A percentile compares a stretch with the other conserved stretches of the same genome.
phyloP scores from a whole-genome alignment of 257 asterid genomes.

The Nicotiana attenuata region DNA sequence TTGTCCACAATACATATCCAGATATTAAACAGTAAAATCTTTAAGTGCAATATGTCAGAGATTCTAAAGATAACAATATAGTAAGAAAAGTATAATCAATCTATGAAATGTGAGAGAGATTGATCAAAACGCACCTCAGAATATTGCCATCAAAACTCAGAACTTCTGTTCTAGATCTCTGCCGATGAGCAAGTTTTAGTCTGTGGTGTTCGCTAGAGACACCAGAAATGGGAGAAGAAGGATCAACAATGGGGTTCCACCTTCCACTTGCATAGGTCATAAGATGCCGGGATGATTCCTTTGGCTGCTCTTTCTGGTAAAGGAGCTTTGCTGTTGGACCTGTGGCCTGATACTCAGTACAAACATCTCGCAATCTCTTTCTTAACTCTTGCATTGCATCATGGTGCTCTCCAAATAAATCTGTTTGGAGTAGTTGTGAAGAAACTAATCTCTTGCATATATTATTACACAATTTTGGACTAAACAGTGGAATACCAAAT shows the following conservation, averaged over 20 bases:
- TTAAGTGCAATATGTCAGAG: background rate
- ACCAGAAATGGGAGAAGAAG: slow-evolving; percentile 97
- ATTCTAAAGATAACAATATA: background rate
- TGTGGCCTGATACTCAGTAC: slow-evolving; percentile 87
- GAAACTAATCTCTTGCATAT: slow-evolving; percentile 81
- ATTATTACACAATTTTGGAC: slow-evolving; percentile 79
- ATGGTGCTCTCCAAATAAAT: slow-evolving; percentile 65
- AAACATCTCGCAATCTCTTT: slow-evolving; percentile 65
- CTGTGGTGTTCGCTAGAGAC: slow-evolving; percentile 82
- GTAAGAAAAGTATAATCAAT: background rate
- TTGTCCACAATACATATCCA: background rate
- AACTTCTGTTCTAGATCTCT: slow-evolving; percentile 77
- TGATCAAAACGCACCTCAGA: slow-evolving; percentile 57
- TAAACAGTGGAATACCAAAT: slow-evolving; percentile 92
- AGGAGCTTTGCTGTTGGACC: slow-evolving; percentile 89
- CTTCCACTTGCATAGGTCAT: slow-evolving; percentile 97
- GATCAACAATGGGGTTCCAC: slow-evolving; percentile 93
- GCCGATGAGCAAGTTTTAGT: slow-evolving; percentile 84
- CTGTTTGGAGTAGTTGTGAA: slow-evolving; percentile 85
- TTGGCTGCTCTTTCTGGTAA: slow-evolving; percentile 82
- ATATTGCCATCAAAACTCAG: slow-evolving; percentile 94
- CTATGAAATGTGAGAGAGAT: slow-evolving; percentile 9
- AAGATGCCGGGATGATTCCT: slow-evolving; percentile 52
- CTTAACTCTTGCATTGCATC: slow-evolving; percentile 89
- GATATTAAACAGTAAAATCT: background rate